phyloP scores from a whole-genome alignment of 768 basidiomycete species.

The Phaeolepiota aurea region DNA sequence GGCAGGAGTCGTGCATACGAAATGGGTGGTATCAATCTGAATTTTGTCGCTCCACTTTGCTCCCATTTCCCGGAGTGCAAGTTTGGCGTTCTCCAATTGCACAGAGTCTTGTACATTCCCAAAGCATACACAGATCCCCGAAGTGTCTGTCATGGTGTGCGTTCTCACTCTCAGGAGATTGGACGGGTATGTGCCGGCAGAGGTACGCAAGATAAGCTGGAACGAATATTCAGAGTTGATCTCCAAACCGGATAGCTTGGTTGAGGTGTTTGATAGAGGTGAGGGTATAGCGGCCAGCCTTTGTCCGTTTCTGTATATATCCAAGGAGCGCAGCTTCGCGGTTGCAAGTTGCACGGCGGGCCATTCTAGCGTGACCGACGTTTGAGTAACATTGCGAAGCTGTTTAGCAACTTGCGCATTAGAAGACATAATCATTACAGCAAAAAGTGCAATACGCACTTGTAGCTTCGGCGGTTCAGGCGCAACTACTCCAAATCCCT shows the following conservation, averaged over 20 bases:
- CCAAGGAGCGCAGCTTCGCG: conserved; percentile 78
- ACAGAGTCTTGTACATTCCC: conserved; percentile 76
- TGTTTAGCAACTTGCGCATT: conserved; percentile 17
- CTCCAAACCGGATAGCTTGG: conserved; percentile 77
- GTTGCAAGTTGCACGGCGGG: conserved; percentile 76
- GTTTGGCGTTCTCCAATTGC: conserved; percentile 73
- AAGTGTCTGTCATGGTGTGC: conserved; percentile 93
- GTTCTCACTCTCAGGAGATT: conserved; percentile 79
- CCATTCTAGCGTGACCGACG: conserved; percentile 96
- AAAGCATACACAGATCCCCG: conserved; percentile 92
- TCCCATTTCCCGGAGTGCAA: conserved; percentile 75
- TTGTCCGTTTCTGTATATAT: conserved; percentile 89
- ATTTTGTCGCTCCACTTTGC: conserved; percentile 91
- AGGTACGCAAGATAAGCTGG: conserved; percentile 89
- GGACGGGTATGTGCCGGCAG: conserved; percentile 84
- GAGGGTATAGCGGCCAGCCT: conserved; percentile 83
- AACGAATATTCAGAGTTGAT: conserved; percentile 85
- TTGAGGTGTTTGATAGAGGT: conserved; percentile 77
- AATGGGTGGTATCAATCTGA: conserved; percentile 97
- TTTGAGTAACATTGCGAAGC: conserved; percentile 94
- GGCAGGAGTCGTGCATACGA: conserved; percentile 89
- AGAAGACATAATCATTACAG: too few relatives aligned
- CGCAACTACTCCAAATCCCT: conserved; percentile 57
- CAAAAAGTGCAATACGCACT: conserved; percentile 31
- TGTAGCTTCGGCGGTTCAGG: conserved; percentile 71